Base-by-base conservation (phyloP, 2,329 filamentous ascomycete species). In the Monilinia fructigena region DNA sequence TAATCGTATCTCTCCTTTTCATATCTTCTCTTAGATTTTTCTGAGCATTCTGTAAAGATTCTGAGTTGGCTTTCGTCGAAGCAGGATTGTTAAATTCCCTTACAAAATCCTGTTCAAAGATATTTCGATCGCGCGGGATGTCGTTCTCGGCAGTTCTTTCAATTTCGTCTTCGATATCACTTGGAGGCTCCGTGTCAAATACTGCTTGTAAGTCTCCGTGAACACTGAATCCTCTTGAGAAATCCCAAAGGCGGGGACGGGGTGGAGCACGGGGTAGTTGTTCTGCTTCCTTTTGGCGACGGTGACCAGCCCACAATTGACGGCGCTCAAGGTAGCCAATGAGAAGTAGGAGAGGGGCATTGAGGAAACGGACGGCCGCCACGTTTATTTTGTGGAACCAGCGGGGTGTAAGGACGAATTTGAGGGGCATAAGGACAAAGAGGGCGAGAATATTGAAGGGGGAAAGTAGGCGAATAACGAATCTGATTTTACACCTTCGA, bases 361-460 rank as follows among this genome's bases (percentile, higher is more conserved):
- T 95, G 73, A 93, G 83, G 11, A 87, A 79, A 48, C 91, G 87
- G 28, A 95, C 89, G 12, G 86, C 85, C 67, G 87, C 86, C 66
- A 96, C 91, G 75, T 96, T 93, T 73, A 94, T 90, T 78, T 94
- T 95, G 80, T 96, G 92, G 75, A 95, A 95, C 91, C 91, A 94
- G 55, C 92, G 87, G 0, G 90, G 86, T n/a, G 86, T 87, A 47
- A 92, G 81, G n/a, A 91, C 72, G 72, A 91, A 91, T 72, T 92
- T 93, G 68, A 95, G 82, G 0, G 92, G 92, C 2, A 94, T 82
- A 20, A 95, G 82, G 38, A 93, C 75, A 67, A 91, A 79, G 38
- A 95, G 82, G 28, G 92, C 92, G 26, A 93, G 78, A 68, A 96
- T 86, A 74, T 96, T 96, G 78, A 95, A 92, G 0, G 92, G 0